Base-by-base conservation (phyloP, 305 asterid genomes). In the Fraxinus albicans region DNA sequence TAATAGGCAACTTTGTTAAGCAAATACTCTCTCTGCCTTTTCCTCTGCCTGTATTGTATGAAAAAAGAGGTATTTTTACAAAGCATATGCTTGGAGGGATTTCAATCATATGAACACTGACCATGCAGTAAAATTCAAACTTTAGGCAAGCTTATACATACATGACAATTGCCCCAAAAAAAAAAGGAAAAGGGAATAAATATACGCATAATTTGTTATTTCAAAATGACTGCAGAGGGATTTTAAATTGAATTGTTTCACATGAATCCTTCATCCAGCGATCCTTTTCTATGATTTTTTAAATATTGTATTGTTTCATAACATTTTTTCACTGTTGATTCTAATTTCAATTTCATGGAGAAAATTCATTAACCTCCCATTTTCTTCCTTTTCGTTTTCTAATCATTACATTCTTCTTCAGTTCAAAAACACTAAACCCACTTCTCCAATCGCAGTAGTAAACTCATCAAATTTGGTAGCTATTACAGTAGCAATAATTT, bases 31-130 rank as follows among this genome's bases (percentile, higher is more conserved):
- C 97, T 77, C 85, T 84, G 82, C 91, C 89, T 75, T 84, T 84
- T 81, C 91, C 89, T 87, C 89, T 93, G 88, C 91, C 95, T 93
- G 89, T 83, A 81, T 38, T 72, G 63, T 67, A 74, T 34, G 27
- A 38, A 10, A 67, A 31, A 83, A 25, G 80, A 83, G 67, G 58
- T 23, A 83, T 2, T 29, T 50, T 55, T 21, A 53, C 40, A 12
- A 34, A 58, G 21, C 85, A 76, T 3, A 3, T 67, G 3, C 67
- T 34, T 6, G 38, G 60, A 67, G 50, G 27, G n/a, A 65, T 13
- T 67, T 67, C 19, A 10, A 2, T 50, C 10, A 55, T 31, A 31
- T 42, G 33, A 63, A 78, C 27, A 70, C 74, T 67, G n/a, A 76
- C 42, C 50, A 38, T 27, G 19, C 31, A 4, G 42, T 6, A 6